Conservation (phyloP, 1,284 basidiomycete species). For the Ganoderma leucocontextum region DNA sequence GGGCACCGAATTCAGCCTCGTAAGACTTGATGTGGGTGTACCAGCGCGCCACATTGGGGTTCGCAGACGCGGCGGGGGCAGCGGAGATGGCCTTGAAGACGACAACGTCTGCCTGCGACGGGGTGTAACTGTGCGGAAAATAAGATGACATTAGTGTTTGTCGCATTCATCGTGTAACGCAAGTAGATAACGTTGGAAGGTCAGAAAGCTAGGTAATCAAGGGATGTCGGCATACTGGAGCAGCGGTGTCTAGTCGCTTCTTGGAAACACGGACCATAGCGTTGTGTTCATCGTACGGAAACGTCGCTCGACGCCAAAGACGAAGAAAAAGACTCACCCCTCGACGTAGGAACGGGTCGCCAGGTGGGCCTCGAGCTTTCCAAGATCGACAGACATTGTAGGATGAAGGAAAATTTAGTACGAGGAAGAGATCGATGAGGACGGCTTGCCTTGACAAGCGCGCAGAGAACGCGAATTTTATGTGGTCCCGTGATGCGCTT, state of each 20-base stretch:
- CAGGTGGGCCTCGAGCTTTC: constrained; percentile 87
- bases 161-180: constrained; percentile 19
- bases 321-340: constrained; percentile 70
- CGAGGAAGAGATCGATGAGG: constrained; percentile 38
- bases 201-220: constrained; percentile 88
- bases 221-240: constrained; percentile 78
- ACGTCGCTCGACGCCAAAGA: constrained; percentile 24
- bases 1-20: constrained; percentile 76
- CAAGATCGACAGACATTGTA: constrained; percentile 77
- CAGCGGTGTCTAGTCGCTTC: constrained; percentile 98
- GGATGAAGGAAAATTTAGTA: constrained; percentile 30
- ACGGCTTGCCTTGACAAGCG: constrained; percentile 17
- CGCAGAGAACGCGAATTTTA: constrained; percentile 31
- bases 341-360: constrained; percentile 88
- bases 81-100: constrained; percentile 85
- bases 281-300: constrained; percentile 73
- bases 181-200: constrained; percentile 37
- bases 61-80: constrained; percentile 70
- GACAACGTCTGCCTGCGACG: constrained; percentile 96
- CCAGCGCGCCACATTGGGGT: constrained; percentile 91
- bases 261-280: constrained; percentile 99
- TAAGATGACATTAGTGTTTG: constrained; percentile 20
- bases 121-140: constrained; percentile 75
- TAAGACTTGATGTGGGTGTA: constrained; percentile 94
- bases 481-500: constrained; percentile 30